These are phyloP conservation scores for Primulina eburnea DNA, from an alignment of 257 asterid genomes.

Conservation along the genomic window DNA sequence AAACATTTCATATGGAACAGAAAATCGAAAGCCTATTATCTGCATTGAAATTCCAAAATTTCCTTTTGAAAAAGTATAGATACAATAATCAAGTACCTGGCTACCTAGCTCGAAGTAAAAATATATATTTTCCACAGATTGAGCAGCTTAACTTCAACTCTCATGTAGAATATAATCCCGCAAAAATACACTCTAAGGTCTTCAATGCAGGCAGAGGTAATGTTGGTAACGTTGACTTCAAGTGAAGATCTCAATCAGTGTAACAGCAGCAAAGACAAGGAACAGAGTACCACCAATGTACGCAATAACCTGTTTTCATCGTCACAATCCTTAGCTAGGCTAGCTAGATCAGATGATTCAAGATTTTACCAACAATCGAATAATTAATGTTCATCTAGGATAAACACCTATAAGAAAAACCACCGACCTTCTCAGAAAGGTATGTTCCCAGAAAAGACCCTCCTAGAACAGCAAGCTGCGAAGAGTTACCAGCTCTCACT, in stretches of 20 bases:
- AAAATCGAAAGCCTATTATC: too few relatives aligned
- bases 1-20: too few relatives aligned
- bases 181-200: neutral
- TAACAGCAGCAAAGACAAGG: constrained; percentile 75
- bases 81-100: neutral
- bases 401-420: neutral
- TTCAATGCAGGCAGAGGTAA: neutral
- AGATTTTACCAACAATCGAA: neutral
- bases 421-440: constrained; percentile 82
- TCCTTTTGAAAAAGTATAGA: too few relatives aligned
- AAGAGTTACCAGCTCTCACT: neutral
- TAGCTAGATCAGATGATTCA: neutral
- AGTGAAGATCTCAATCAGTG: constrained; percentile 52
- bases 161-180: neutral
- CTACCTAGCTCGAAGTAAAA: neutral
- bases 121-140: neutral
- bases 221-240: neutral
- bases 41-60: too few relatives aligned
- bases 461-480: constrained; percentile 96
- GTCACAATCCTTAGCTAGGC: neutral
- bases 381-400: neutral
- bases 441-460: constrained; percentile 90
- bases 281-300: constrained; percentile 82
- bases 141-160: neutral
- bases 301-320: constrained; percentile 51